Evolutionary conservation across 2,329 filamentous ascomycete genomes (phyloP).

Genomic region (Penicillium expansum): DNA sequence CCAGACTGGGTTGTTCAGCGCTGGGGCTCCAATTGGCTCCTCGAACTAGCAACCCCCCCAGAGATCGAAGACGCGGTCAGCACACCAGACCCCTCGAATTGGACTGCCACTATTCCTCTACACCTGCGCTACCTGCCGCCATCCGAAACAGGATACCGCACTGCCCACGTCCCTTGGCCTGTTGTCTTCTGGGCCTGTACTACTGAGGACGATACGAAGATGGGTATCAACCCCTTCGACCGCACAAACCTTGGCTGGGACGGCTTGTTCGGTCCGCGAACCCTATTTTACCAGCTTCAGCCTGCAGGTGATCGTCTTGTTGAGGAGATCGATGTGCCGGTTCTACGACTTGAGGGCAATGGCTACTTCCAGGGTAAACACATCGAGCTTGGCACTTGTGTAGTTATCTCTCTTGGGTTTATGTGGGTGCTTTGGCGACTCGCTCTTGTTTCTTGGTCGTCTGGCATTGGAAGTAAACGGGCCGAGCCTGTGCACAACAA

Average conservation of each 20-base stretch:
- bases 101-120: conserved; percentile 62
- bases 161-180: conserved; percentile 70
- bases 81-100: conserved; percentile 20
- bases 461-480: conserved; percentile 12
- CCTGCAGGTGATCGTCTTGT: conserved; percentile 52
- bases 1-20: conserved; percentile 72
- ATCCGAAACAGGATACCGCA: conserved; percentile 52
- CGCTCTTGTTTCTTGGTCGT: conserved; percentile 27
- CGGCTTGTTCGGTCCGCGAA: conserved; percentile 69
- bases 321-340: conserved; percentile 61
- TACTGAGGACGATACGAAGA: conserved; percentile 58
- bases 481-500: conserved; percentile 22
- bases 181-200: conserved; percentile 88
- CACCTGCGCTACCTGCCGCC: conserved; percentile 81
- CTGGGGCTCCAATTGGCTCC: conserved; percentile 77
- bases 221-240: conserved; percentile 80
- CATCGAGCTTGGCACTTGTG: conserved; percentile 57
- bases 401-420: conserved; percentile 62
- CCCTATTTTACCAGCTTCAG: conserved; percentile 77
- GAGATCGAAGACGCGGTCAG: not conserved
- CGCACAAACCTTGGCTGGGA: conserved; percentile 83
- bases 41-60: conserved; percentile 65
- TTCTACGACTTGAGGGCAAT: conserved; percentile 57
- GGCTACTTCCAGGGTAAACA: conserved; percentile 33
- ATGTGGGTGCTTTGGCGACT: conserved; percentile 67